Percentiles rank a stretch among this genome's conserved stretches.
phyloP scores from a whole-genome alignment of 352 stramenopile genomes.

The Pythium plurisporium region DNA sequence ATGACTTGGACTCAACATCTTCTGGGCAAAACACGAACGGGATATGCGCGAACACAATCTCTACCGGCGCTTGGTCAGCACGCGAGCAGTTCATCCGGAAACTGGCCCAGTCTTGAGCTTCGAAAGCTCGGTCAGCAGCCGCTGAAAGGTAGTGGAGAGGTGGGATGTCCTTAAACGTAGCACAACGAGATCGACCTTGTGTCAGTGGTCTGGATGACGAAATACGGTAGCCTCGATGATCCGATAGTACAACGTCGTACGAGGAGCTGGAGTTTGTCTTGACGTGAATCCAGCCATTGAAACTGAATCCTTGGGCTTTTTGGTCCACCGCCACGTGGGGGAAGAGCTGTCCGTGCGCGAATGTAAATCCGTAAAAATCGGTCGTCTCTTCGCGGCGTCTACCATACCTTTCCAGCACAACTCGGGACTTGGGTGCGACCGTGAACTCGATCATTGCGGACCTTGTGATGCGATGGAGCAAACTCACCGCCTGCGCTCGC shows the following conservation, averaged over 20 bases:
- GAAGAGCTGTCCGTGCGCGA: constrained; percentile 13
- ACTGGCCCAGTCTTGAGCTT: constrained; percentile 13
- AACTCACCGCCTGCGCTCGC: constrained; percentile 3
- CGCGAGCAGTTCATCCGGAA: constrained; percentile 21
- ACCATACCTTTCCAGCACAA: constrained; percentile 12
- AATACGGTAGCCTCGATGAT: constrained; percentile 15
- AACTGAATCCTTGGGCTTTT: neutral
- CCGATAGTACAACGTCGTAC: constrained; percentile 15
- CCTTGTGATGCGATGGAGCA: constrained; percentile 1
- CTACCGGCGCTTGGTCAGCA: neutral
- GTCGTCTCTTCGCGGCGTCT: constrained; percentile 2
- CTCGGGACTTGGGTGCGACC: constrained; percentile 16
- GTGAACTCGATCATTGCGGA: constrained; percentile 21
- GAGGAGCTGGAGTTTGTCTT: constrained; percentile 2
- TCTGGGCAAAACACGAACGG: constrained; percentile 21
- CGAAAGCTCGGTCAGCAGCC: constrained; percentile 1
- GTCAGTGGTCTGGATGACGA: neutral
- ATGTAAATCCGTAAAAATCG: constrained; percentile 21
- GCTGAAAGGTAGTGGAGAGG: constrained; percentile 14
- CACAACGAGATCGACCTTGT: constrained; percentile 5
- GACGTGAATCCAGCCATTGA: constrained; percentile 16
- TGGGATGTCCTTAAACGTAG: constrained; percentile 10
- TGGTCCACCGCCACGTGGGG: neutral
- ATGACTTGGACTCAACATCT: neutral
- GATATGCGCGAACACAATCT: constrained; percentile 16